Conservation (phyloP, 176 grass and related monocot species). For the Dendrocalamus sinicus region DNA sequence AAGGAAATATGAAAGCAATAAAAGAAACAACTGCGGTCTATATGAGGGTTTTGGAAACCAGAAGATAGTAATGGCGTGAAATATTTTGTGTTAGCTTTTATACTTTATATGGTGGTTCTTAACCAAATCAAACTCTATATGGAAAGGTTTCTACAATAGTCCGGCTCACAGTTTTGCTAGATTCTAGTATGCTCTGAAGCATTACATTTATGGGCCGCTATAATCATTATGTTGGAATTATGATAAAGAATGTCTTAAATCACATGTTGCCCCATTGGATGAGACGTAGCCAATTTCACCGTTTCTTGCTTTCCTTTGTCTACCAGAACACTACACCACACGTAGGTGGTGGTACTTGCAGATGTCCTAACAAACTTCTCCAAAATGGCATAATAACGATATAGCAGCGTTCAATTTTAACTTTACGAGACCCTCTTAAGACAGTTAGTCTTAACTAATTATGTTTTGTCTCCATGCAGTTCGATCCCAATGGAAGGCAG, state of each 20-base stretch:
- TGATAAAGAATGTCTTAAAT: neutral
- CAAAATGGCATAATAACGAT: neutral
- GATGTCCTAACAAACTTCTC: neutral
- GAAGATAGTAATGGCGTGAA: neutral
- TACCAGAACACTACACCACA: neutral
- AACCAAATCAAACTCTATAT: neutral
- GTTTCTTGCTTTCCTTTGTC: neutral
- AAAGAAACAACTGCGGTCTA: neutral
- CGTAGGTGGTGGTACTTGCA: neutral
- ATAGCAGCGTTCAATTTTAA: neutral
- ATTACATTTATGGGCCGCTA: neutral
- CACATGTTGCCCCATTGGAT: neutral
- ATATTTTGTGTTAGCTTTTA: neutral
- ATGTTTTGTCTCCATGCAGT: slow-evolving; percentile 50
- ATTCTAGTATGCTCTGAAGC: neutral
- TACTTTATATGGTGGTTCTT: neutral
- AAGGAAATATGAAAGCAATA: neutral
- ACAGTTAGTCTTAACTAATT: neutral
- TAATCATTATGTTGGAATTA: neutral
- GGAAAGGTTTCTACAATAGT: neutral
- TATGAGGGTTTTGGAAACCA: neutral
- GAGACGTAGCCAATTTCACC: neutral
- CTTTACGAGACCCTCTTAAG: neutral
- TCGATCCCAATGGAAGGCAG: slow-evolving; percentile 92
- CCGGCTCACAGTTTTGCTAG: neutral